Percentiles rank a stretch among this genome's conserved stretches.
Conservation (phyloP, 176 grass and related monocot species). For the Ensete glaucum region DNA sequence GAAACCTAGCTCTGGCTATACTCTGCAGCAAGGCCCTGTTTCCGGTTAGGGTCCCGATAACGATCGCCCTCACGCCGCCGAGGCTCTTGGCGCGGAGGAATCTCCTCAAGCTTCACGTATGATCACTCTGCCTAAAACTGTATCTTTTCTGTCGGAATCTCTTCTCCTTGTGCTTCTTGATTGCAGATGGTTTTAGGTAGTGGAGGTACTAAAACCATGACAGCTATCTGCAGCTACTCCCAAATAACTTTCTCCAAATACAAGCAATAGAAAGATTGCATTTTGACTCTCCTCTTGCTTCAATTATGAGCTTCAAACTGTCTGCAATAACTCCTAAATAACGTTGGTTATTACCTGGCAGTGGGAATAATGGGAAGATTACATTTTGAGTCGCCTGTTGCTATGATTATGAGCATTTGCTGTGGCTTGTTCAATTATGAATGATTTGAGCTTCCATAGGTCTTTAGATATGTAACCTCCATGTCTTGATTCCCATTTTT, state of each 20-base stretch:
- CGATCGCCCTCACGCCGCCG: conserved; percentile 80
- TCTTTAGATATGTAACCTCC: neutral
- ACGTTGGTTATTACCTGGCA: too few relatives aligned
- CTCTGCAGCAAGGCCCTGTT: conserved; percentile 88
- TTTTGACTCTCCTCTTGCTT: too few relatives aligned
- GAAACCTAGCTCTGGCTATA: conserved; percentile 55
- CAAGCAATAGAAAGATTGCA: too few relatives aligned
- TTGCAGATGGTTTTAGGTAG: neutral
- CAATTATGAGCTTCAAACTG: too few relatives aligned
- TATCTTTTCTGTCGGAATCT: too few relatives aligned
- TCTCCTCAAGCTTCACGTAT: conserved; percentile 52
- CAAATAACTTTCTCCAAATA: too few relatives aligned
- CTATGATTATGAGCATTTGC: neutral
- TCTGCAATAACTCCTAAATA: too few relatives aligned
- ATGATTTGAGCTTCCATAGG: neutral
- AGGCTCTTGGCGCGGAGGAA: conserved; percentile 59
- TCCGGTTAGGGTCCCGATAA: conserved; percentile 71
- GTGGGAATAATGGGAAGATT: neutral
- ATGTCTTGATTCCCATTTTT: neutral
- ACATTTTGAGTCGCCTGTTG: neutral
- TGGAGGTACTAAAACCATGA: neutral
- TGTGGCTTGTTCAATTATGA: neutral
- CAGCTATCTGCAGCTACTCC: too few relatives aligned
- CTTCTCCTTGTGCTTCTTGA: neutral
- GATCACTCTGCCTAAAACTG: conserved; percentile 6